Conservation (phyloP, 2,329 filamentous ascomycete genomes). For the Pyrenophora graminea region DNA sequence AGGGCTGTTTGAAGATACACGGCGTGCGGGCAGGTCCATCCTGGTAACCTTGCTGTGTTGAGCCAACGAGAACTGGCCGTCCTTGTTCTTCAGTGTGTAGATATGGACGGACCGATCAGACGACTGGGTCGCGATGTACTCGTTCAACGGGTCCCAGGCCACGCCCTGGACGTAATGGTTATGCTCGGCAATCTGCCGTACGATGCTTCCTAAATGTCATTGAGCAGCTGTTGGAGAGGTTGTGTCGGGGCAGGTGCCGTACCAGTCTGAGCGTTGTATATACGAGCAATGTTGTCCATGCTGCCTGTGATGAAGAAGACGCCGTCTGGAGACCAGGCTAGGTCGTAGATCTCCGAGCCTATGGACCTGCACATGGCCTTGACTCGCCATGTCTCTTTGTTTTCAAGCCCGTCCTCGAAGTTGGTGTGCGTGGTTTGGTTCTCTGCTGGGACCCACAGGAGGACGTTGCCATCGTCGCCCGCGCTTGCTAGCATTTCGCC, state of each 20-base stretch:
- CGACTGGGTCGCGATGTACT: constrained; percentile 97
- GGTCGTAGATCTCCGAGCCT: constrained; percentile 94
- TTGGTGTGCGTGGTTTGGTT: constrained; percentile 67
- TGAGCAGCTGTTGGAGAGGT: constrained; percentile 19
- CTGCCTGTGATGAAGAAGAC: constrained; percentile 96
- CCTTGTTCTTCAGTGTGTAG: constrained; percentile 93
- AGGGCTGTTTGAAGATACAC: constrained; percentile 89
- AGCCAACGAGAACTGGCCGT: constrained; percentile 86
- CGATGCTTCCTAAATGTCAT: constrained; percentile 44
- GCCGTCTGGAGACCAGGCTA: constrained; percentile 98
- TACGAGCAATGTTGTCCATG: constrained; percentile 98
- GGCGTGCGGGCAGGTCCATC: constrained; percentile 88
- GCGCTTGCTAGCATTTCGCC: constrained; percentile 93
- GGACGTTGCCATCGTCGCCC: constrained; percentile 95
- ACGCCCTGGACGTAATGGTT: constrained; percentile 98
- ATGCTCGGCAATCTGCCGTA: constrained; percentile 94
- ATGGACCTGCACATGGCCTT: constrained; percentile 98
- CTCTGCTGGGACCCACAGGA: constrained; percentile 93
- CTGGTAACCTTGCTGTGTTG: constrained; percentile 81
- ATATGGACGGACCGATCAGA: constrained; percentile 98
- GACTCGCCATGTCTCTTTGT: constrained; percentile 95
- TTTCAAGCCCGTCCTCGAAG: constrained; percentile 83
- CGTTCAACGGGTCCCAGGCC: constrained; percentile 96
- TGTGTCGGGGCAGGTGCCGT: constrained; percentile 37
- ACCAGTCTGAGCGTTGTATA: constrained; percentile 94